Evolutionary conservation across 768 basidiomycete species (phyloP).

Genomic region (Rhodocollybia butyracea): DNA sequence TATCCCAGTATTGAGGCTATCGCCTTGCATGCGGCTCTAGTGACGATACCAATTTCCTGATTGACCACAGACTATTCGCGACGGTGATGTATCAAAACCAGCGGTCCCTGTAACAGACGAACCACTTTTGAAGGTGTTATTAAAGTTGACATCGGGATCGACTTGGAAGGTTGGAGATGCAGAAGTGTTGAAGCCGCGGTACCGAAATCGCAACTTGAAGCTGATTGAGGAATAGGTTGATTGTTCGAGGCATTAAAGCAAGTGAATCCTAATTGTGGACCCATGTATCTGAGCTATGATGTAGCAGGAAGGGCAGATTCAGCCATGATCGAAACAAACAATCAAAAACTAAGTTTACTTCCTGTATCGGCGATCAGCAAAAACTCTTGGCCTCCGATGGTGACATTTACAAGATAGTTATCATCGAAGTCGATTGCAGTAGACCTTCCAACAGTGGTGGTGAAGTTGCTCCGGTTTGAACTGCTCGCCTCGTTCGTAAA

Average conservation of each 20-base stretch:
- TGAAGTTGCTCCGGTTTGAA: conserved; percentile 4
- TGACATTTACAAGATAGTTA: conserved; percentile 16
- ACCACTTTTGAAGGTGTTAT: conserved; percentile 18
- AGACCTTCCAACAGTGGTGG: conserved; percentile 13
- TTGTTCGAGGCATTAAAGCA: conserved; percentile 16
- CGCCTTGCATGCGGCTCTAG: conserved; percentile 19
- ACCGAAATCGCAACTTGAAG: conserved; percentile 16
- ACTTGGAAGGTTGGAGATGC: conserved; percentile 17
- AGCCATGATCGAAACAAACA: no score
- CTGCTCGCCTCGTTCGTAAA: conserved; percentile 3
- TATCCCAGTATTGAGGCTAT: conserved; percentile 14
- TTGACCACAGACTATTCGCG: conserved; percentile 13
- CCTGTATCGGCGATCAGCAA: conserved; percentile 18
- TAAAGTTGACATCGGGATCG: conserved; percentile 17
- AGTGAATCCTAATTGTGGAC: conserved; percentile 16
- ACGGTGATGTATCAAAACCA: conserved; percentile 18
- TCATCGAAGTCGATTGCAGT: conserved; percentile 19
- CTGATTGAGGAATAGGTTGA: conserved; percentile 10
- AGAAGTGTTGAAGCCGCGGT: conserved; percentile 14
- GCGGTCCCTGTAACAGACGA: conserved; percentile 17
- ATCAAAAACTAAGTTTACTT: no score
- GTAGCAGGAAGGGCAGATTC: no score
- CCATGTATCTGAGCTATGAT: conserved; percentile 21
- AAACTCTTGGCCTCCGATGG: conserved; percentile 16
- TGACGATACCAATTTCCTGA: conserved; percentile 19